A percentile compares a stretch with the other conserved stretches of the same genome.
Conservation (phyloP, 2,329 filamentous ascomycete genomes). For the Pyrenochaeta sp. region DNA sequence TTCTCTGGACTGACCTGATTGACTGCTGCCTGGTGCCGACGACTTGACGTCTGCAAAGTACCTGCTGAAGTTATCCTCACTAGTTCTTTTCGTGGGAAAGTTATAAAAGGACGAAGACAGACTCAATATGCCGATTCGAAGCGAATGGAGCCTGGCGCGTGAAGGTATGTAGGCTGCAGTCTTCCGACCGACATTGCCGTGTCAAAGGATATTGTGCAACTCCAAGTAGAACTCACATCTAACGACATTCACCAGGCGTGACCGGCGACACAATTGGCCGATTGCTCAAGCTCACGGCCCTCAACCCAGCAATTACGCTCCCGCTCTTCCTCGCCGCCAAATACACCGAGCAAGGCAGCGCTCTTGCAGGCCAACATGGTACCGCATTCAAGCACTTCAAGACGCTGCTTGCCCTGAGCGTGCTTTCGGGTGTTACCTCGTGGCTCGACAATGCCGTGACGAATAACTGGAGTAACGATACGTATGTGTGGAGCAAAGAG, state of each 20-base stretch:
- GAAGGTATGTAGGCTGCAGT: slow-evolving; percentile 51
- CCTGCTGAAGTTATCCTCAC: too few relatives aligned
- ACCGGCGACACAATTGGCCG: slow-evolving; percentile 65
- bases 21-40: too few relatives aligned
- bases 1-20: too few relatives aligned
- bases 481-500: slow-evolving; percentile 72
- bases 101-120: too few relatives aligned
- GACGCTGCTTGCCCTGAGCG: slow-evolving; percentile 60
- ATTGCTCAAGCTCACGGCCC: slow-evolving; percentile 65
- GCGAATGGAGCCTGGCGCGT: slow-evolving; percentile 47
- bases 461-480: slow-evolving; percentile 61
- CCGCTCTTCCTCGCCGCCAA: slow-evolving; percentile 69
- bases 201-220: too few relatives aligned
- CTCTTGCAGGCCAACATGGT: slow-evolving; percentile 57
- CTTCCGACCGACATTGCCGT: too few relatives aligned
- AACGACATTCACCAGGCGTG: too few relatives aligned
- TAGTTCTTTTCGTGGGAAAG: too few relatives aligned
- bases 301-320: slow-evolving; percentile 71
- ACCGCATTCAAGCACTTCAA: slow-evolving; percentile 64
- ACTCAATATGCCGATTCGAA: slow-evolving; percentile 47
- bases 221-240: too few relatives aligned
- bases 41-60: too few relatives aligned
- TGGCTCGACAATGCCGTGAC: slow-evolving; percentile 60
- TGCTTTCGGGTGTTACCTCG: slow-evolving; percentile 58
- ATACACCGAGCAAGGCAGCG: slow-evolving; percentile 68